A percentile compares a stretch with the other conserved stretches of the same genome.
Evolutionary conservation across 2,329 filamentous ascomycete genomes (phyloP).

Genomic region (Chrysoporthe deuterocubensis): DNA sequence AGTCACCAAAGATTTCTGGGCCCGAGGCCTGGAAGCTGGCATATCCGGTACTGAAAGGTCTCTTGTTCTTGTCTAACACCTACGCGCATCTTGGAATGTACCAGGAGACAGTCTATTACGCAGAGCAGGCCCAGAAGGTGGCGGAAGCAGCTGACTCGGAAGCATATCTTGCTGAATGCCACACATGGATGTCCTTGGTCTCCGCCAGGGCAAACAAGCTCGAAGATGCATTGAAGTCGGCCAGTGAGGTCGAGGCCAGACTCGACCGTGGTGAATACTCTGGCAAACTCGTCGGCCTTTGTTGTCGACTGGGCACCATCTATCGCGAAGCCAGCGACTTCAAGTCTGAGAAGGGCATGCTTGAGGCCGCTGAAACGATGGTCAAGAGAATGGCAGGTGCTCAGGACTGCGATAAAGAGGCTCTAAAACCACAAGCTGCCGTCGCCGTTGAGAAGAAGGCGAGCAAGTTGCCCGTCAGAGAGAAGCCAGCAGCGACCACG

Average conservation of each 20-base stretch:
- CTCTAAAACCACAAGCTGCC: conserved; percentile 5
- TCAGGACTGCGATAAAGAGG: background rate
- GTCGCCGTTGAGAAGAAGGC: conserved; percentile 43
- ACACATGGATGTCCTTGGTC: conserved; percentile 59
- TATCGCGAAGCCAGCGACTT: conserved; percentile 54
- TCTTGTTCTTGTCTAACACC: conserved; percentile 75
- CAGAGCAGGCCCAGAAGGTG: conserved; percentile 80
- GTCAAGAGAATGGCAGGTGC: conserved; percentile 40
- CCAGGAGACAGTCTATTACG: conserved; percentile 85
- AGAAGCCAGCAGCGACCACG: conserved; percentile 33
- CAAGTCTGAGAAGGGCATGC: conserved; percentile 47
- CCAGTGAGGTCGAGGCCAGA: conserved; percentile 56
- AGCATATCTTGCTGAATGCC: conserved; percentile 59
- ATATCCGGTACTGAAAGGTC: conserved; percentile 70
- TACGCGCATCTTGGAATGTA: conserved; percentile 86
- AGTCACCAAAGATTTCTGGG: conserved; percentile 47
- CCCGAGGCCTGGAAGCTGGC: conserved; percentile 82
- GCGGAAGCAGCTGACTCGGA: conserved; percentile 69
- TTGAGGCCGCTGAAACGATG: conserved; percentile 55
- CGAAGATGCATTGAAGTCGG: conserved; percentile 59
- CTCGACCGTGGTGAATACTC: conserved; percentile 53
- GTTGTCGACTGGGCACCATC: conserved; percentile 60
- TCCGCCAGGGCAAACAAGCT: conserved; percentile 62
- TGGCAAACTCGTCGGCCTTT: conserved; percentile 49
- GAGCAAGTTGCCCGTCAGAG: conserved; percentile 40